phyloP scores from a whole-genome alignment of 2,329 filamentous ascomycete species.

The Claviceps sp. region DNA sequence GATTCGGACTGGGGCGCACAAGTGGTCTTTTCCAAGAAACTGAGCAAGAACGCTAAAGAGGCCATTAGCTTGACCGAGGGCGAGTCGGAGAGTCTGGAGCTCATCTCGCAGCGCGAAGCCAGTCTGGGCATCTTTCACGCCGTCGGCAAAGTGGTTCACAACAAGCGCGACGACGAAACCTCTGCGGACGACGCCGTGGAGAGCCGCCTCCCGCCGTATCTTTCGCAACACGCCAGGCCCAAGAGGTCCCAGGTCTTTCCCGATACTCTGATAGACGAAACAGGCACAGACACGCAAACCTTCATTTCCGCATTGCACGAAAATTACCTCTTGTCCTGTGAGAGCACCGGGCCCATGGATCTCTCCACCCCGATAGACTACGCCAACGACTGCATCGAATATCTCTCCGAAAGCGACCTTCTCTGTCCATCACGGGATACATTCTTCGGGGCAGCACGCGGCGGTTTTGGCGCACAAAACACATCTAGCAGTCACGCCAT shows the following conservation, averaged over 20 bases:
- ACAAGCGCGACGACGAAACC: constrained; percentile 59
- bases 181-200: constrained; percentile 32
- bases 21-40: constrained; percentile 50
- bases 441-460: constrained; percentile 47
- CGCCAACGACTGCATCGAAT: constrained; percentile 73
- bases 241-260: constrained; percentile 52
- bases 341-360: constrained; percentile 35
- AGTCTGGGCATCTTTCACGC: constrained; percentile 93
- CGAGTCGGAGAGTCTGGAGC: constrained; percentile 65
- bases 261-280: constrained; percentile 78
- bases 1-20: constrained; percentile 62
- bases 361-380: constrained; percentile 56
- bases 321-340: constrained; percentile 81
- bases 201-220: constrained; percentile 39
- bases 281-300: constrained; percentile 80
- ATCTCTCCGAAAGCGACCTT: constrained; percentile 77
- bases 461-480: constrained; percentile 38
- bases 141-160: constrained; percentile 90
- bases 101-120: constrained; percentile 76
- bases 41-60: constrained; percentile 47
- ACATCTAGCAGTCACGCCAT: constrained; percentile 54
- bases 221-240: constrained; percentile 43
- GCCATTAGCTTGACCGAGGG: constrained; percentile 52
- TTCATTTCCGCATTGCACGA: constrained; percentile 87
- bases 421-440: constrained; percentile 60